Evolutionary conservation across 192 early-diverging fungal genomes (phyloP).

Genomic region (Backusella macrospora): DNA sequence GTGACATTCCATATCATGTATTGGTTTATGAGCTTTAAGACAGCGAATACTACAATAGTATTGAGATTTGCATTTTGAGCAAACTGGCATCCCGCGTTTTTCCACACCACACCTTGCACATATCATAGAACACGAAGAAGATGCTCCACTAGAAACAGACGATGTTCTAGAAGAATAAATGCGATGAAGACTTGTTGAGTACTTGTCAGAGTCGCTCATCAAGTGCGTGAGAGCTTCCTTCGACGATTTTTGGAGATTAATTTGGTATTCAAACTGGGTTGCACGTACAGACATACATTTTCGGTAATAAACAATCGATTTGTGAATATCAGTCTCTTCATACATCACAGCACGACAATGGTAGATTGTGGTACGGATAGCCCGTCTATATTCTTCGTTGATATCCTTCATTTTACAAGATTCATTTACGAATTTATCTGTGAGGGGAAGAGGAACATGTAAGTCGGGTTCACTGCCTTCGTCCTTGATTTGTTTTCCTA

Average conservation of each 20-base stretch:
- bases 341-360: constrained; percentile 33
- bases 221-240: constrained; percentile 10
- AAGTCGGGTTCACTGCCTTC: constrained; percentile 5
- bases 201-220: neutral
- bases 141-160: constrained; percentile 14
- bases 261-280: constrained; percentile 15
- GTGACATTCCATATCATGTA: constrained; percentile 22
- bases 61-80: constrained; percentile 34
- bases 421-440: neutral
- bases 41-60: constrained; percentile 34
- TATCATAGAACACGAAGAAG: constrained; percentile 8
- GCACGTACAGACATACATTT: constrained; percentile 32
- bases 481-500: constrained; percentile 32
- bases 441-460: constrained; percentile 6
- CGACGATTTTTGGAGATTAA: constrained; percentile 18
- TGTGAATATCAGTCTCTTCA: constrained; percentile 16
- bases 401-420: neutral
- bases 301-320: constrained; percentile 34
- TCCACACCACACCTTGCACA: constrained; percentile 37
- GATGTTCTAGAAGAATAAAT: constrained; percentile 15
- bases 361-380: constrained; percentile 37
- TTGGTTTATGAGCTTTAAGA: constrained; percentile 24
- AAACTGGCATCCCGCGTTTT: constrained; percentile 39
- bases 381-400: constrained; percentile 20
- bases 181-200: neutral